Evolutionary conservation across 1,139 yeast genomes (phyloP).

Genomic region (Lodderomyces elongisporus): DNA sequence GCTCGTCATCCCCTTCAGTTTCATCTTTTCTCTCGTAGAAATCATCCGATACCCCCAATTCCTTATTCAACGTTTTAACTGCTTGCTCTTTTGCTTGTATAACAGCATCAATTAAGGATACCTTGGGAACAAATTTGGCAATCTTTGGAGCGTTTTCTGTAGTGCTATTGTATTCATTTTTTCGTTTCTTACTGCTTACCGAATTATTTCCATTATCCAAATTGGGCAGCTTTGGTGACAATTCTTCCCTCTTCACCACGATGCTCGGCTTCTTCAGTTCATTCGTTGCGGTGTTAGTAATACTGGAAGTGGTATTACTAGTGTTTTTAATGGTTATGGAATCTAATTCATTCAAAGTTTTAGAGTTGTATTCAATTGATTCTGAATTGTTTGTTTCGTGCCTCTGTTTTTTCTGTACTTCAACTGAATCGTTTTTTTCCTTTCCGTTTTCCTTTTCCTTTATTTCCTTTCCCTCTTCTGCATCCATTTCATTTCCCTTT

Average conservation of each 20-base stretch:
- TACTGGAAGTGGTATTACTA: constrained; percentile 1
- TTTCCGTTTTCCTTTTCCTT: no score
- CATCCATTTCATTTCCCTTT: neutral
- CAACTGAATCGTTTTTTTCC: neutral
- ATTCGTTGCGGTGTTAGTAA: neutral
- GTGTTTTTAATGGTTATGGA: neutral
- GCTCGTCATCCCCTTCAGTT: constrained; percentile 11
- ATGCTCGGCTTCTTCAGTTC: neutral
- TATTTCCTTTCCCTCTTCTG: neutral
- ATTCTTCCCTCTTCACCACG: neutral
- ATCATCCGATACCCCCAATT: constrained; percentile 21
- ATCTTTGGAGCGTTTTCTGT: constrained; percentile 9
- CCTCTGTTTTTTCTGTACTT: neutral
- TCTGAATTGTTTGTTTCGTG: neutral
- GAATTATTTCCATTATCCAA: neutral
- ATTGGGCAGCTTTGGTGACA: neutral
- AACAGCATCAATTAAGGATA: constrained; percentile 30
- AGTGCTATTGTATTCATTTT: constrained; percentile 3
- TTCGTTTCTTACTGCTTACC: constrained; percentile 2
- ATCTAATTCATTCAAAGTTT: neutral
- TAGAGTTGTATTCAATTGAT: neutral
- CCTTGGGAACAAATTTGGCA: constrained; percentile 16
- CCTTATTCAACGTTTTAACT: constrained; percentile 20
- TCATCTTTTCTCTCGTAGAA: constrained; percentile 1
- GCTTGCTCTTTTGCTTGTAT: constrained; percentile 27